phyloP scores from a whole-genome alignment of 768 basidiomycete species.

The Leccinum variicolor region DNA sequence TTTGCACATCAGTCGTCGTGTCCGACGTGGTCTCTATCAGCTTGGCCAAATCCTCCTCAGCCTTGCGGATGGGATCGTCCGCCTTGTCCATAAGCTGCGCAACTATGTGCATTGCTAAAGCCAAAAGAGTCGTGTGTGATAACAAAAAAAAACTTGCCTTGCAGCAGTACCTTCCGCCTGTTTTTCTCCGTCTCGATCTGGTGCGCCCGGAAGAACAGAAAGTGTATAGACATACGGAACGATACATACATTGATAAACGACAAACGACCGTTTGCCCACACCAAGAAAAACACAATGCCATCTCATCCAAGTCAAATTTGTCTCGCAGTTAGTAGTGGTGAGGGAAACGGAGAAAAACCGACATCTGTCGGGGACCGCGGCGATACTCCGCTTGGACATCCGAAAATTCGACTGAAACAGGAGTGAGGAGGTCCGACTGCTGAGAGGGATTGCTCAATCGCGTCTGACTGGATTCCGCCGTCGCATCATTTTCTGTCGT shows the following conservation, averaged over 20 bases:
- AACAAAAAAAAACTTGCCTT: too few species aligned
- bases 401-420: conserved; percentile 24
- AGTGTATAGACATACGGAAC: conserved; percentile 28
- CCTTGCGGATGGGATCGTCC: too few species aligned
- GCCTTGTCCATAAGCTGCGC: too few species aligned
- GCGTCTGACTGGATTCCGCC: conserved; percentile 40
- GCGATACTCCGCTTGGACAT: conserved; percentile 48
- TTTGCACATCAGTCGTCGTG: too few species aligned
- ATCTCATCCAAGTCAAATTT: conserved; percentile 13
- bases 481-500: conserved; percentile 57
- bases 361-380: conserved; percentile 22
- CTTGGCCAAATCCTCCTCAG: too few species aligned
- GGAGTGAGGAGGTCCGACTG: conserved; percentile 17
- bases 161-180: too few species aligned
- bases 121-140: too few species aligned
- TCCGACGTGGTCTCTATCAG: too few species aligned
- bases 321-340: conserved; percentile 24
- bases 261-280: not conserved
- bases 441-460: conserved; percentile 37
- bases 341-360: conserved; percentile 13
- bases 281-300: not conserved
- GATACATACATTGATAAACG: conserved; percentile 13
- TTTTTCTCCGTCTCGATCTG: too few species aligned
- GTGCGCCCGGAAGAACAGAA: conserved; percentile 3
- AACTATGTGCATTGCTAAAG: too few species aligned